Conservation (phyloP, 2,329 filamentous ascomycete genomes). For the Hypoxylon sp. region DNA sequence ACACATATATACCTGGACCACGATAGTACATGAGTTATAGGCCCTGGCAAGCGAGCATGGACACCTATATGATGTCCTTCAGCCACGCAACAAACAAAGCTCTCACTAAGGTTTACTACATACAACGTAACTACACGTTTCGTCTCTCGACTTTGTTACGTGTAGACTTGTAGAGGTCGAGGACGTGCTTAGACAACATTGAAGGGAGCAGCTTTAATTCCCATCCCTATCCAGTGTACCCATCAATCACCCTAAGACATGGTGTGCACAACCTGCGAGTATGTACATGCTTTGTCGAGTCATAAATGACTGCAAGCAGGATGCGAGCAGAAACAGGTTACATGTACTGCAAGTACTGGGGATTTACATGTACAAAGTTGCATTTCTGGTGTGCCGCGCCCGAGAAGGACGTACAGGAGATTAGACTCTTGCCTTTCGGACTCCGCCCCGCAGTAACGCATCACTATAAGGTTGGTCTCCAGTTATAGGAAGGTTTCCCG, state of each 20-base stretch:
- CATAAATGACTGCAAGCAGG: background rate
- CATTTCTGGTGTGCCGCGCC: background rate
- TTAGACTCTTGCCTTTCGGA: background rate
- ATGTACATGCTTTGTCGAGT: background rate
- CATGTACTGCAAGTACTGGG: no score
- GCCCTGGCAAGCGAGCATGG: background rate
- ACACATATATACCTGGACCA: conserved; percentile 12
- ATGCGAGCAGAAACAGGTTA: no score
- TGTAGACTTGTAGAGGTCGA: background rate
- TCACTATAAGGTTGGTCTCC: background rate
- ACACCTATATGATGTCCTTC: background rate
- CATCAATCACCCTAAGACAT: background rate
- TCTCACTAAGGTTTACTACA: background rate
- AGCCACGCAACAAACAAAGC: background rate
- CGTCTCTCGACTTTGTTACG: background rate
- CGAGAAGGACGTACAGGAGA: background rate
- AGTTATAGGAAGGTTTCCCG: conserved; percentile 1
- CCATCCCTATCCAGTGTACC: background rate
- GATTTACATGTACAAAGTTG: background rate
- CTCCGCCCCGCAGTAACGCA: background rate
- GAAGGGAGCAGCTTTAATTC: background rate
- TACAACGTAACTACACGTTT: background rate
- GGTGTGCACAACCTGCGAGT: background rate
- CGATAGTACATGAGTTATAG: conserved; percentile 2
- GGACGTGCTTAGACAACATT: no score